Base-by-base conservation (phyloP, 768 basidiomycete species). In the Leucosporidium yakuticum region DNA sequence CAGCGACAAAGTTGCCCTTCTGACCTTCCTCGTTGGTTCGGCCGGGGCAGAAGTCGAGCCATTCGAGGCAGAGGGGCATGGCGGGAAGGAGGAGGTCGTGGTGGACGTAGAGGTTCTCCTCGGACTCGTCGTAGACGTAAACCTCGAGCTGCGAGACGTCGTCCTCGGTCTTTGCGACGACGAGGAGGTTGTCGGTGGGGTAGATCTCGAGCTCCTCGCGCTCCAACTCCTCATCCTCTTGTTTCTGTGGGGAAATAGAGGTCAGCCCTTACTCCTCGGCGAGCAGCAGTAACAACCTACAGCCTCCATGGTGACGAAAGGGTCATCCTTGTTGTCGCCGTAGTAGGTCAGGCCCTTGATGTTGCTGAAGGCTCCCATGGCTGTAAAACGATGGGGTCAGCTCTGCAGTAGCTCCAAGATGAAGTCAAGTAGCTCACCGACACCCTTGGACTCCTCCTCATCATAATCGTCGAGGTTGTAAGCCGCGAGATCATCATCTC, bases 71-170 rank as follows among this genome's bases (percentile, higher is more conserved):
- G 67, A 99, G 87, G 14, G 96, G 96, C 79, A 97, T 93, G 72
- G 91, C 91, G 71, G 95, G 93, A 36, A 99, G 85, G 87, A 99
- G 91, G 78, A 97, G 84, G 78, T 99, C 96, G 79, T 99, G 96
- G 78, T 98, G 96, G 49, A 88, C 89, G 77, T 93, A 98, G 53
- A 98, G 84, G 77, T 91, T 91, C 77, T 93, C 91, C 80, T 89
- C 82, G 0, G 85, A 83, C 27, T 75, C 74, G 78, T 97, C 92
- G 79, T 96, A 98, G 75, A 97, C 87, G 80, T 95, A 95, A 72
- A 96, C 83, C 77, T 98, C 95, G 63, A 98, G 84, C 71, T 96
- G 92, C 2, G 94, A 94, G 63, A 98, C 85, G 70, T 98, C 93
- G 79, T 97, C 93, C 77, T 94, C 91, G 0, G 95, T 97, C 85